These are phyloP conservation scores for Hanseniaspora lachancei DNA, from an alignment of 805 yeast genomes.

Conservation along the genomic window DNA sequence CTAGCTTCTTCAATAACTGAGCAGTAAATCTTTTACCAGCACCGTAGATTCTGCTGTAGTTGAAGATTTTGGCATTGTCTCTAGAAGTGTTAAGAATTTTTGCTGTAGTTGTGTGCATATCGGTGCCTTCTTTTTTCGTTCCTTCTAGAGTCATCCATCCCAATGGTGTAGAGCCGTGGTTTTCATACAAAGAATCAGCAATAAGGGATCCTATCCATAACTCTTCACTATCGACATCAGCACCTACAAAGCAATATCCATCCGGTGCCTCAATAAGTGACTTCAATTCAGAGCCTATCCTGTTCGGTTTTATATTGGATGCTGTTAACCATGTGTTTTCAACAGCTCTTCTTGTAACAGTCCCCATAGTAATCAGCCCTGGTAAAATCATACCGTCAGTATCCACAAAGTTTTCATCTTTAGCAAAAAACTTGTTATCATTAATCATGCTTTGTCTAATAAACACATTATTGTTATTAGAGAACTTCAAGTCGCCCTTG, in stretches of 20 bases:
- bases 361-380: conserved; percentile 81
- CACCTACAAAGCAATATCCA: conserved; percentile 89
- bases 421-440: conserved; percentile 10
- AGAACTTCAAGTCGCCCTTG: conserved; percentile 24
- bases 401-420: conserved; percentile 14
- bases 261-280: conserved; percentile 74
- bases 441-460: conserved; percentile 3
- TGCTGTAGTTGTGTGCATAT: conserved; percentile 89
- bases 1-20: conserved; percentile 69
- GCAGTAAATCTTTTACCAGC: conserved; percentile 91
- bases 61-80: conserved; percentile 87
- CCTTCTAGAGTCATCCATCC: conserved; percentile 99
- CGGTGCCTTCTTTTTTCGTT: conserved; percentile 79
- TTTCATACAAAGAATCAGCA: conserved; percentile 77
- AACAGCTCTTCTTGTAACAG: conserved; percentile 89
- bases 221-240: conserved; percentile 97
- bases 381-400: conserved; percentile 70
- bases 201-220: conserved; percentile 93
- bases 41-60: conserved; percentile 94
- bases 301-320: conserved; percentile 70
- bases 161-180: conserved; percentile 91
- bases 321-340: conserved; percentile 98
- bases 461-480: background rate
- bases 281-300: conserved; percentile 90
- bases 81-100: conserved; percentile 75